Evolutionary conservation across 805 yeast species (phyloP), one percentile per base, ranked within the genome.

Genomic region (Cyberlindnera sargentensis): DNA sequence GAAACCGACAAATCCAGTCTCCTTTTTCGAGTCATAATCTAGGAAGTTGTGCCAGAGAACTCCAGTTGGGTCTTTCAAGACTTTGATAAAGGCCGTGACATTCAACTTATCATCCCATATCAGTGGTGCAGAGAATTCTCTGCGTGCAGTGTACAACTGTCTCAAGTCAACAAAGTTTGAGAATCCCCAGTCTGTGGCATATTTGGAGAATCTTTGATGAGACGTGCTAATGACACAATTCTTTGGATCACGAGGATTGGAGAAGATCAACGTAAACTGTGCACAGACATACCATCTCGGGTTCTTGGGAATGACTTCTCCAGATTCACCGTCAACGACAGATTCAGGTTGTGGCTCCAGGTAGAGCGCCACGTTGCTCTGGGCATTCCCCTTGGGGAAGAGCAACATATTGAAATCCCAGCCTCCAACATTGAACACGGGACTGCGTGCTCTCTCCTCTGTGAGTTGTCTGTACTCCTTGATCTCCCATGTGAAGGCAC

Each of bases 171-270:
- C 66, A 54, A 88, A 80, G 46, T 80, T 80, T 8, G 90, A 76
- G 63, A 93, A 93, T 27, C 99, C 99, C 99, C 99, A 93, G 62
- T 93, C 99, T 1, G 86, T 76, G 43, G 86, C 95, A 38, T 71
- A 67, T 8, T 78, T 70, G 50, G 72, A 77, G 65, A 87, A 93
- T 48, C 99, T 69, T 60, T 89, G 96, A 45, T 77, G 76, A 0
- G 96, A 83, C 6, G 75, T 72, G 54, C 79, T 82, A 9, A 74
- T 64, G 26, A 78, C 67, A 57, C 75, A 80, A n/a, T 76, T 66
- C 4, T 71, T 61, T 0, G 90, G 84, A 56, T 81, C 76, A 5
- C 69, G 67, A 1, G 96, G 95, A 57, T 84, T 84, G 77, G 96
- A 89, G 44, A 87, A 70, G 39, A 82, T 84, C 35, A 93, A 72